These are phyloP conservation scores for Cercis canadensis DNA, from an alignment of 306 rosid species.

Conservation along the genomic window DNA sequence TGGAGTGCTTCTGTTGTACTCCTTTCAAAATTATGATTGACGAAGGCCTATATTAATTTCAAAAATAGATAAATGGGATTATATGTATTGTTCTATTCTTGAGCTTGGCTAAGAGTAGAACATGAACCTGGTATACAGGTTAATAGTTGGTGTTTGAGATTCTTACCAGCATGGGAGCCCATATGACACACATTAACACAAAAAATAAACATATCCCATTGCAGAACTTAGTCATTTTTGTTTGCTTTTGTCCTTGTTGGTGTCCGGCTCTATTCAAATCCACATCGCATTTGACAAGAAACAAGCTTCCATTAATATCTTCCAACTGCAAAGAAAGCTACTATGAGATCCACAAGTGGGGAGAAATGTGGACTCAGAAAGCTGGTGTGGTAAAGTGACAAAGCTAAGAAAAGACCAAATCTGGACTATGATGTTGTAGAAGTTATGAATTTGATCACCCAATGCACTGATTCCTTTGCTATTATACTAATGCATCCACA, in stretches of 20 bases:
- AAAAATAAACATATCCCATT: conserved; percentile 88
- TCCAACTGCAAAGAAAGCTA: conserved; percentile 69
- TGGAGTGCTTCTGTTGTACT: not conserved
- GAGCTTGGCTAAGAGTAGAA: too few relatives aligned
- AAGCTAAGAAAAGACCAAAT: conserved; percentile 27
- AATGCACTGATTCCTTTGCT: conserved; percentile 4
- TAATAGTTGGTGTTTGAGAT: conserved; percentile 31
- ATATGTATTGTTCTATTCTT: not conserved
- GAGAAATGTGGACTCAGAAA: conserved; percentile 2
- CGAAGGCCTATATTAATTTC: conserved; percentile 2
- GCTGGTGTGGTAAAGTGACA: conserved; percentile 12
- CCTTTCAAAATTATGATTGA: not conserved
- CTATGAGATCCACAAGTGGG: conserved; percentile 24
- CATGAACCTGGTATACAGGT: too few relatives aligned
- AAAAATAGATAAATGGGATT: conserved; percentile 18
- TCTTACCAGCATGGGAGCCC: conserved; percentile 98
- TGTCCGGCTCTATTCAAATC: conserved; percentile 79
- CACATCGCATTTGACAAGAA: conserved; percentile 89
- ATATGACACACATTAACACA: conserved; percentile 77
- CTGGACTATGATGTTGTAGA: not conserved
- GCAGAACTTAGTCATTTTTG: conserved; percentile 85
- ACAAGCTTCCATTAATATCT: conserved; percentile 93
- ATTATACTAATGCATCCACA: conserved; percentile 12
- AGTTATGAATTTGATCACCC: conserved; percentile 8
- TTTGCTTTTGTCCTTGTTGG: conserved; percentile 83